Conservation (phyloP, 2,329 filamentous ascomycete species). For the Fusarium nodosum region DNA sequence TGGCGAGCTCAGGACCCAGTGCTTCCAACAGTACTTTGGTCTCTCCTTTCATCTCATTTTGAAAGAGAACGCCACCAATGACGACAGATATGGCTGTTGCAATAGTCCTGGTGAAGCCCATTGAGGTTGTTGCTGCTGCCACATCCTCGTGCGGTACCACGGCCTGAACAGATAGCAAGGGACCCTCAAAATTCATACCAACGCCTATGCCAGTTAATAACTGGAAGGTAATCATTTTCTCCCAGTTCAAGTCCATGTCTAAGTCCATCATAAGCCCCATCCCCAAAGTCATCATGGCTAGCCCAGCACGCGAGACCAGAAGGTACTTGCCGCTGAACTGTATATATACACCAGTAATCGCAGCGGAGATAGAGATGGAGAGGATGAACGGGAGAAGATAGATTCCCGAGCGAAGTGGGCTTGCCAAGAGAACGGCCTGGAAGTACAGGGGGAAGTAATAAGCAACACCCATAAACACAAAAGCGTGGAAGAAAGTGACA, state of each 20-base stretch:
- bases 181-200: conserved; percentile 73
- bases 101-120: conserved; percentile 73
- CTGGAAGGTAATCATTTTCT: conserved; percentile 67
- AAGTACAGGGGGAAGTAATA: conserved; percentile 83
- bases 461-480: conserved; percentile 73
- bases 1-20: conserved; percentile 62
- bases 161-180: conserved; percentile 74
- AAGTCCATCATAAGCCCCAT: conserved; percentile 70
- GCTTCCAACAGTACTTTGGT: conserved; percentile 59
- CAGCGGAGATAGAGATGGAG: conserved; percentile 60
- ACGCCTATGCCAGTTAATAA: conserved; percentile 71
- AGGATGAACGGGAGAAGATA: conserved; percentile 73
- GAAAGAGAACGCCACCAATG: conserved; percentile 78
- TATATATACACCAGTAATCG: conserved; percentile 59
- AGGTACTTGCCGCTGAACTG: conserved; percentile 71
- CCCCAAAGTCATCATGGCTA: conserved; percentile 69
- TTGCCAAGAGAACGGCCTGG: conserved; percentile 74
- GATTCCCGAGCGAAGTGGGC: conserved; percentile 71
- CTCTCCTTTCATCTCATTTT: conserved; percentile 73
- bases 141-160: conserved; percentile 71
- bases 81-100: conserved; percentile 75
- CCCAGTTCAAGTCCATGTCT: conserved; percentile 62
- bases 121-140: conserved; percentile 72
- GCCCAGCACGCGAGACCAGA: conserved; percentile 66
- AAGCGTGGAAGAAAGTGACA: conserved; percentile 61